Evolutionary conservation across 129 eudicot species (phyloP), one percentile per base, ranked within the genome.

Genomic region (Helianthus tuberosus): DNA sequence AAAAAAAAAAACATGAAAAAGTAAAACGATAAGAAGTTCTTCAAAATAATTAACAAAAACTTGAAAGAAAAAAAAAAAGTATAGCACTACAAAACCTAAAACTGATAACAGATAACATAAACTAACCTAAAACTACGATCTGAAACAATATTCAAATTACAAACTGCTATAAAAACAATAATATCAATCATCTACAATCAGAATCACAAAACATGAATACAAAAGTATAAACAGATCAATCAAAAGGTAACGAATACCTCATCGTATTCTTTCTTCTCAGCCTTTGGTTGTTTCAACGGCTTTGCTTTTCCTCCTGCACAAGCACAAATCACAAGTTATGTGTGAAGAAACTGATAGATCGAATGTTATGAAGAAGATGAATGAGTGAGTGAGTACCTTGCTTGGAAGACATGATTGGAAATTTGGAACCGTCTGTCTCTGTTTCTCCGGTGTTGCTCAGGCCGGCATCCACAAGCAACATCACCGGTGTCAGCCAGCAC

Each of bases 231-330:
- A 13, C 23, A 6, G 27, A 35, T 47, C 61, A 29, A 66, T 43
- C 67, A 36, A 41, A 8, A 9, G 15, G 70, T 4, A 65, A 32
- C 0, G 16, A 10, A 51, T 77, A 92, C 97, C 91, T 92, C 97
- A 11, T 92, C 97, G 80, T 86, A 92, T 49, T 92, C 93, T 75
- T 86, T 87, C 83, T 83, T 86, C 16, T 86, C 96, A 16, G 86
- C 77, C 79, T 92, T 89, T 27, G 97, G 97, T 71, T 71, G 79
- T 82, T 92, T 92, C 91, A 92, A 87, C 43, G 97, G 97, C 82
- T 92, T 92, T 1, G 91, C 91, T 80, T 92, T 92, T 75, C 97
- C 97, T n/a, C 97, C 93, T 92, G 78, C 54, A 16, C 35, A 73
- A 49, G 4, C 46, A 47, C 44, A 48, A 46, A 55, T 6, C 13